phyloP scores from a whole-genome alignment of 2,329 filamentous ascomycete species.

The Aspergillus fumigatiaffinis region DNA sequence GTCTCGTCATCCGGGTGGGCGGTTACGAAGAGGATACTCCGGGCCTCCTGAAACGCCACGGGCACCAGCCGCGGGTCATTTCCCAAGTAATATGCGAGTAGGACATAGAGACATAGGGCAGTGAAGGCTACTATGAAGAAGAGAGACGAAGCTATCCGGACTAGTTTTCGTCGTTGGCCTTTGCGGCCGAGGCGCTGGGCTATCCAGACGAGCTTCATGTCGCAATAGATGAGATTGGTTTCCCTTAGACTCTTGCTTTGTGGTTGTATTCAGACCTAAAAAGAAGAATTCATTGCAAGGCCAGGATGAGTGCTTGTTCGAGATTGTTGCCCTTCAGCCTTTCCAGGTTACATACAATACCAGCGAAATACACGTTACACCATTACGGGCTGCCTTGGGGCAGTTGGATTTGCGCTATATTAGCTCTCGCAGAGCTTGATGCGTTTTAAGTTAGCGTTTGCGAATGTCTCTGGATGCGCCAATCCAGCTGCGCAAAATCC shows the following conservation, averaged over 20 bases:
- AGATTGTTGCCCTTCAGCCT: too few species aligned
- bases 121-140: constrained; percentile 9
- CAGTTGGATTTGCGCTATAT: too few species aligned
- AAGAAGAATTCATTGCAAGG: too few species aligned
- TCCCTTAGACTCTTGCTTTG: too few species aligned
- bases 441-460: neutral
- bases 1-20: constrained; percentile 30
- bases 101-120: constrained; percentile 34
- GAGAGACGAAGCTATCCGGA: neutral
- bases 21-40: constrained; percentile 38
- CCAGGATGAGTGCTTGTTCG: too few species aligned
- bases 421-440: neutral
- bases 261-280: too few species aligned
- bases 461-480: neutral
- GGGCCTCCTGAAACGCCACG: constrained; percentile 29
- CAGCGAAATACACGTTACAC: too few species aligned
- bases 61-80: constrained; percentile 36
- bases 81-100: constrained; percentile 36
- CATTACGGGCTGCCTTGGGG: too few species aligned
- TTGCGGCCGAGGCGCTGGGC: neutral
- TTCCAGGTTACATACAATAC: too few species aligned
- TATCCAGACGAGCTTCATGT: neutral
- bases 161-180: neutral
- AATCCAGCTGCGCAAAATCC: neutral
- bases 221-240: too few species aligned